phyloP scores from a whole-genome alignment of 2,329 filamentous ascomycete species.

The Emmonsia crescens region DNA sequence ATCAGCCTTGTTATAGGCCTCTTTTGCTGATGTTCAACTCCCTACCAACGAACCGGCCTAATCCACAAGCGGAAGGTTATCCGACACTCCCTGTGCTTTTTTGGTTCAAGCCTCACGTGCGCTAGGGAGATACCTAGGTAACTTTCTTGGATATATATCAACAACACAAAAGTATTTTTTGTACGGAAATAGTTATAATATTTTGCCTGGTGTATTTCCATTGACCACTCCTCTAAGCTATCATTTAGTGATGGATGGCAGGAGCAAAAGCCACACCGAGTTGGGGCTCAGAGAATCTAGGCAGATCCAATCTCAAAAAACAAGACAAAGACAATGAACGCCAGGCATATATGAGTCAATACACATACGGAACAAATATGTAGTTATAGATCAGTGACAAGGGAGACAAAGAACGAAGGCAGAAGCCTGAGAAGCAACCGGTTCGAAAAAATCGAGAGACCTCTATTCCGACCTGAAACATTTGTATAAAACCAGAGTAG shows the following conservation, averaged over 20 bases:
- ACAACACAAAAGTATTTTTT: neutral
- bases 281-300: neutral
- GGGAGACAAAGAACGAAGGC: neutral
- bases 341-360: neutral
- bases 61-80: neutral
- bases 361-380: neutral
- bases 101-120: neutral
- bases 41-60: neutral
- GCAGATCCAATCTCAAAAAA: neutral
- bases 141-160: neutral
- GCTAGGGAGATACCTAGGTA: neutral
- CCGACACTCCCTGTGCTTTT: neutral
- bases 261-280: neutral
- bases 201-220: neutral
- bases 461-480: neutral
- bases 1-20: neutral
- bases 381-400: neutral
- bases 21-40: neutral
- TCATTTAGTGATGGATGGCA: neutral
- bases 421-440: neutral
- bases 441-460: neutral
- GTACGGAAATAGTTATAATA: neutral
- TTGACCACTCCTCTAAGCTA: neutral
- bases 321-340: neutral
- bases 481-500: neutral